Conservation (phyloP, 495 filamentous ascomycete genomes). For the Penicillium riverlandense region DNA sequence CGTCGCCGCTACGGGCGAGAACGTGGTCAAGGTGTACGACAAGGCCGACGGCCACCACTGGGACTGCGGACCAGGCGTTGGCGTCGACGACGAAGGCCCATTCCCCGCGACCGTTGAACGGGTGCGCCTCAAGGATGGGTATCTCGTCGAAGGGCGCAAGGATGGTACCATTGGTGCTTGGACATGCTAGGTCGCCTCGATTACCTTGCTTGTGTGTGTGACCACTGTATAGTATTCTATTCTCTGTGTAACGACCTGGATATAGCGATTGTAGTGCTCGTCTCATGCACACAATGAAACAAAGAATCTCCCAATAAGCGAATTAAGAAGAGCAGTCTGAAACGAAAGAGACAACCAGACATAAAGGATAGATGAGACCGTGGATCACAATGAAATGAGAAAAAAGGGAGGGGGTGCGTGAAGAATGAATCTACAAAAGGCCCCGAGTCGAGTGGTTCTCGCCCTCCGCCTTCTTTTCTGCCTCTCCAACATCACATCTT, state of each 20-base stretch:
- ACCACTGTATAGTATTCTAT: slow-evolving; percentile 22
- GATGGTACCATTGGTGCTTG: slow-evolving; percentile 89
- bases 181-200: slow-evolving; percentile 55
- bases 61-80: slow-evolving; percentile 86
- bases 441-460: background rate
- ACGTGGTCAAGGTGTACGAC: slow-evolving; percentile 95
- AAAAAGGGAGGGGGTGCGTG: background rate
- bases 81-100: slow-evolving; percentile 52
- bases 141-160: slow-evolving; percentile 81
- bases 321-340: slow-evolving; percentile 1
- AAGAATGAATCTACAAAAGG: too few species aligned
- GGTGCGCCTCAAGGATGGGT: slow-evolving; percentile 90
- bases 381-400: background rate
- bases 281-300: too few species aligned
- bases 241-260: slow-evolving; percentile 14
- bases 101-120: slow-evolving; percentile 68
- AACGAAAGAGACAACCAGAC: background rate
- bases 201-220: slow-evolving; percentile 3
- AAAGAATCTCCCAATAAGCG: too few species aligned
- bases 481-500: slow-evolving; percentile 1
- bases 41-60: slow-evolving; percentile 93
- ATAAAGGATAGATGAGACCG: slow-evolving; percentile 1
- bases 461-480: background rate
- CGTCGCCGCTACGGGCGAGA: slow-evolving; percentile 82
- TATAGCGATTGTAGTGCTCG: slow-evolving; percentile 1